Conservation (phyloP, 2,329 filamentous ascomycete species). For the Trichoderma semiorbis region DNA sequence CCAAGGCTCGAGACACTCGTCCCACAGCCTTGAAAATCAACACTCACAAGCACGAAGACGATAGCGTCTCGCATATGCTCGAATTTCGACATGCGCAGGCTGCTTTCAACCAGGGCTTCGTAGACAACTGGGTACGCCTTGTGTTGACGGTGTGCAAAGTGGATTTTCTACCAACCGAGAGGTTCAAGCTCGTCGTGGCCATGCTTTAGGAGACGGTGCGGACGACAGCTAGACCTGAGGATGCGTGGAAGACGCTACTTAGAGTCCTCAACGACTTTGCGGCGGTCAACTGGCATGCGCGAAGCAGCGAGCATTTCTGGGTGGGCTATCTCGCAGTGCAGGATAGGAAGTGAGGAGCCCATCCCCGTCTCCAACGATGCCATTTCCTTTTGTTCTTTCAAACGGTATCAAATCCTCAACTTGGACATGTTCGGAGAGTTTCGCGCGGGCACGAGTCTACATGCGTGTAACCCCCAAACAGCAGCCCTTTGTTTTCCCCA, state of each 20-base stretch:
- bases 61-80: conserved; percentile 6
- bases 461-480: not conserved
- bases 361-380: not conserved
- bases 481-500: not conserved
- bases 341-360: not conserved
- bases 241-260: conserved; percentile 14
- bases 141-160: conserved; percentile 19
- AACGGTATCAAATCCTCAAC: not conserved
- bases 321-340: not conserved
- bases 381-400: not conserved
- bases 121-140: conserved; percentile 18
- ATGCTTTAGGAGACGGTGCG: conserved; percentile 5
- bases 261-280: conserved; percentile 8
- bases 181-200: conserved; percentile 15
- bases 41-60: conserved; percentile 3
- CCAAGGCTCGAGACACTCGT: not conserved
- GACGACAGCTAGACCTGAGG: not conserved
- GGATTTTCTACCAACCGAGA: conserved; percentile 10
- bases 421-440: not conserved
- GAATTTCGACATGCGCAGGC: conserved; percentile 23
- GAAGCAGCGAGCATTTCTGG: conserved; percentile 12
- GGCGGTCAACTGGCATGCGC: not conserved
- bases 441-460: not conserved
- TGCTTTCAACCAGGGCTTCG: conserved; percentile 16
- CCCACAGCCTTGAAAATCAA: conserved; percentile 1